Percentiles rank a stretch among this genome's conserved stretches.
Conservation (phyloP, 176 grass and related monocot species). For the Ensete glaucum region DNA sequence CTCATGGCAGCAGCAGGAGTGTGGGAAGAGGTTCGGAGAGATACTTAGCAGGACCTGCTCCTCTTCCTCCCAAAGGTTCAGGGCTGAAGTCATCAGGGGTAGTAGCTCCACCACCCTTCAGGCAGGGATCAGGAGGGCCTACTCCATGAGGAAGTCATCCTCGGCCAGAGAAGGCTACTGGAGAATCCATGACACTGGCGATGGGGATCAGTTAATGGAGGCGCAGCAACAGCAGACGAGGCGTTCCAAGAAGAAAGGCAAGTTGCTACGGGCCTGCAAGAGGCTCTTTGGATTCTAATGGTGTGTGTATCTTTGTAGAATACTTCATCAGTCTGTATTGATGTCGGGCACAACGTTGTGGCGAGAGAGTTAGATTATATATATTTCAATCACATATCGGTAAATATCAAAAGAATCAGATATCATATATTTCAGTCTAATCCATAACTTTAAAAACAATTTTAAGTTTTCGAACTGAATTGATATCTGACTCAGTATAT, state of each 20-base stretch:
- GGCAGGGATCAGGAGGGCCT: conserved; percentile 22
- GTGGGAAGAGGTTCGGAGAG: conserved; percentile 22
- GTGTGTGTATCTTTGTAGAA: neutral
- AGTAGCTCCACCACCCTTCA: neutral
- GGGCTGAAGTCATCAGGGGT: conserved; percentile 16
- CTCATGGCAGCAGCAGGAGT: neutral
- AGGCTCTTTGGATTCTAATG: conserved; percentile 29
- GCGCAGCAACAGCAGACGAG: neutral
- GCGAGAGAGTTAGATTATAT: too few species aligned
- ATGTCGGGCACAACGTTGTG: too few species aligned
- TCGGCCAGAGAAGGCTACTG: conserved; percentile 27
- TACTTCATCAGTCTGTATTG: too few species aligned
- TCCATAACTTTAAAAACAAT: too few species aligned
- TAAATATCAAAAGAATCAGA: too few species aligned
- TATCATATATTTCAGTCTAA: too few species aligned
- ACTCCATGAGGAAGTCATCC: conserved; percentile 32
- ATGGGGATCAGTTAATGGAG: neutral
- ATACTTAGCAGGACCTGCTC: conserved; percentile 26
- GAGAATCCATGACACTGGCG: conserved; percentile 30
- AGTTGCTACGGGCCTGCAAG: conserved; percentile 24
- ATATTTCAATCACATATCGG: too few species aligned
- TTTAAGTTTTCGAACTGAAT: too few species aligned
- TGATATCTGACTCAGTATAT: too few species aligned
- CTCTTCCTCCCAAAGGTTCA: conserved; percentile 30
- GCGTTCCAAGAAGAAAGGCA: conserved; percentile 3